Evolutionary conservation across 257 asterid genomes (phyloP), one percentile per base, ranked within the genome.

Genomic region (Solanum lignicaule): DNA sequence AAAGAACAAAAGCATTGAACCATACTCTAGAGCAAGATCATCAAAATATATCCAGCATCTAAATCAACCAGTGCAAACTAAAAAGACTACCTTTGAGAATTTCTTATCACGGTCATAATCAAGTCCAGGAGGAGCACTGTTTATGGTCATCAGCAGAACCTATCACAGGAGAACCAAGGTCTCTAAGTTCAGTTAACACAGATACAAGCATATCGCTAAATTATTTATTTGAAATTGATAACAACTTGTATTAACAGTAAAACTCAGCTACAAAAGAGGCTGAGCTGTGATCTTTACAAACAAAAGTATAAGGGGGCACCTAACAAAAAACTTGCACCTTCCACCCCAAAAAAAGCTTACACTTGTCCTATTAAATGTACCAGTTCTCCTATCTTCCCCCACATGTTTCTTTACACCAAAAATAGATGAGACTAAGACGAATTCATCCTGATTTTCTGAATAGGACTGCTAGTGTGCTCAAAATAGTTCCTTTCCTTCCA

Each of bases 41-140:
- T 81, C 85, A 48, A 43, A 27, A 81, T 48, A 81, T 46, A 81
- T 81, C 85, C 4, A 46, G 25, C 38, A 11, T 46, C 39, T 18
- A 79, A 79, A 46, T 79, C 85, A 81, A 81, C 69, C 27, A 81
- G 39, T 15, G 66, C 41, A 27, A 76, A 60, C 81, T 62, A 87
- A 85, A 88, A 84, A 29, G 87, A 86, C 18, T 92, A 94, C 99
- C 99, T 97, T 97, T 38, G 99, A 97, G 92, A 97, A 97, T 91
- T 93, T 97, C 90, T 94, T 97, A 92, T 97, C 99, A 79, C 99
- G 99, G 88, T 97, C 99, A 92, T 97, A 95, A 91, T 97, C 99
- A 92, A 97, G 98, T 87, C 99, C 99, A 89, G 99, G 99, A 35
- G 99, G 99, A 58, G 99, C 99, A 92, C 94, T 95, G 88, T 97